Evolutionary conservation across 2,329 filamentous ascomycete species (phyloP).

Genomic region (Calonectria pauciramosa): DNA sequence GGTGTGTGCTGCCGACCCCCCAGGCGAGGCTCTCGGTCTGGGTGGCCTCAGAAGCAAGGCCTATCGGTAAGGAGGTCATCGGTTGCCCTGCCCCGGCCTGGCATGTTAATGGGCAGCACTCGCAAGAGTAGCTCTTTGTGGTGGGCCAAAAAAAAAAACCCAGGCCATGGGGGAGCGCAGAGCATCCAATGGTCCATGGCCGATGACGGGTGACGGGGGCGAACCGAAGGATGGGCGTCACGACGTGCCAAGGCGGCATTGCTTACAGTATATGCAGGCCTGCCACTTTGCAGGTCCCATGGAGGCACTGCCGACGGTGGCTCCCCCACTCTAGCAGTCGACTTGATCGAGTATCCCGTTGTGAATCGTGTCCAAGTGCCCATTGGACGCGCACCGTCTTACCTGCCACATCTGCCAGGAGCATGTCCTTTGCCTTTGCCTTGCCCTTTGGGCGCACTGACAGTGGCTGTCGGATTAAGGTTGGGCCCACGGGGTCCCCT

Average conservation of each 20-base stretch:
- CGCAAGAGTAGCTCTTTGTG: background rate
- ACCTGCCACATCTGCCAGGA: slow-evolving; percentile 4
- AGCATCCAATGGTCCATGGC: background rate
- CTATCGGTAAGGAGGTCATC: background rate
- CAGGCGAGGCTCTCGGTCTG: background rate
- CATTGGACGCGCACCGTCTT: background rate
- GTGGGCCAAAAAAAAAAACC: background rate
- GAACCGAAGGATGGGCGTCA: slow-evolving; percentile 18
- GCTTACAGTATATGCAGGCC: background rate
- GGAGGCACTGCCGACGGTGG: background rate
- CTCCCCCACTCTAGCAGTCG: background rate
- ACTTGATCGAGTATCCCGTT: background rate
- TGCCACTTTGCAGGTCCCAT: background rate
- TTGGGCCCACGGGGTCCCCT: background rate
- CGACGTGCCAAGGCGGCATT: slow-evolving; percentile 4
- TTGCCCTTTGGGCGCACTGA: background rate
- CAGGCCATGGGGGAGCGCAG: background rate
- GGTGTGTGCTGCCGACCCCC: background rate
- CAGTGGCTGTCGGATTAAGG: slow-evolving; percentile 20
- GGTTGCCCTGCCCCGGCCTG: background rate
- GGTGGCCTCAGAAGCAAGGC: slow-evolving; percentile 15
- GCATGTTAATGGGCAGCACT: background rate
- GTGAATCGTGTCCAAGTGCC: background rate
- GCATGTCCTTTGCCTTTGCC: background rate
- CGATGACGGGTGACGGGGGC: background rate